Evolutionary conservation across 2,329 filamentous ascomycete genomes (phyloP).

Genomic region (Fusarium xyrophilum): DNA sequence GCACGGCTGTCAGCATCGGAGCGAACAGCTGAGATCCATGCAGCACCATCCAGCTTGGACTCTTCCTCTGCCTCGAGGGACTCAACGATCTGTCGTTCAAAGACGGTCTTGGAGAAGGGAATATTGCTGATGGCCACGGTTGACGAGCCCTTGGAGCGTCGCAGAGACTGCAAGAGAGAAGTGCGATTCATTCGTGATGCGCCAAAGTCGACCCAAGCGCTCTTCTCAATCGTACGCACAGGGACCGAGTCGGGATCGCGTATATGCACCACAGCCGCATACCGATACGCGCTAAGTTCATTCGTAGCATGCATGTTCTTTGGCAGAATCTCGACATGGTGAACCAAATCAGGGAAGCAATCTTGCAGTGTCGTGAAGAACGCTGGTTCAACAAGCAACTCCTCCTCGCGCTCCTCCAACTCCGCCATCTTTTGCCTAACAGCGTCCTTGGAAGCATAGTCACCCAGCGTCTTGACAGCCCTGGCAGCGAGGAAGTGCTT

Average conservation of each 20-base stretch:
- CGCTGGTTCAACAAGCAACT: slow-evolving; percentile 37
- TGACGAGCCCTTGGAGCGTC: accelerated
- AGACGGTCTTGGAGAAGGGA: neutral
- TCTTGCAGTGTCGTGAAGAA: slow-evolving; percentile 34
- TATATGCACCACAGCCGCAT: neutral
- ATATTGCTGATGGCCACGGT: neutral
- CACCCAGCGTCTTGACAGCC: slow-evolving; percentile 1
- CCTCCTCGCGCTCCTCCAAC: slow-evolving; percentile 20
- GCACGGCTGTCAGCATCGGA: neutral
- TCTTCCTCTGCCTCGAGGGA: neutral
- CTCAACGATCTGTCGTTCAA: neutral
- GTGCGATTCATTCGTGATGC: neutral
- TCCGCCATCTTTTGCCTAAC: slow-evolving; percentile 17
- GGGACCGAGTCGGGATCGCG: accelerated
- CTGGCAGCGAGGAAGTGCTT: slow-evolving; percentile 23
- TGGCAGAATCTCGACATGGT: neutral
- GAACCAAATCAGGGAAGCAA: neutral
- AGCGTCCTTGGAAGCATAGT: neutral
- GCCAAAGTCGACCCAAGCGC: neutral
- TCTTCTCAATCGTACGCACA: neutral
- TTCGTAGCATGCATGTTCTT: neutral
- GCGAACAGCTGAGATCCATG: neutral
- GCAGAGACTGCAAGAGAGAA: neutral
- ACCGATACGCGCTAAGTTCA: neutral
- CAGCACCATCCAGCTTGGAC: neutral